Percentiles rank a stretch among this genome's conserved stretches.
These are phyloP conservation scores for Mallotus japonicus DNA, from an alignment of 441 rosid species.

Conservation along the genomic window DNA sequence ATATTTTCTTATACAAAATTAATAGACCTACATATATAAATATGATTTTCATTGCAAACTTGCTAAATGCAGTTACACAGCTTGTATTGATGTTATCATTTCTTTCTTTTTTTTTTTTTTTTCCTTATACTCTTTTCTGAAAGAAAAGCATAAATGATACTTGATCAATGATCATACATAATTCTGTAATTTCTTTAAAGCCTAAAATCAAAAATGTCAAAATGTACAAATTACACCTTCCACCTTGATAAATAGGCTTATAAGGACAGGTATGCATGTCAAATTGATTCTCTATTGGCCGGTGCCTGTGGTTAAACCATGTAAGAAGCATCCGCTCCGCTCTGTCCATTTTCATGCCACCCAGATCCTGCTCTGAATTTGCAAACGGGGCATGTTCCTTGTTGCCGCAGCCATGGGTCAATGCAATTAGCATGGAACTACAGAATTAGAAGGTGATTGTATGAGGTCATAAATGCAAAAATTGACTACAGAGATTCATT, in stretches of 20 bases:
- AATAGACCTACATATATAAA: too few relatives aligned
- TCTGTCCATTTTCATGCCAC: constrained; percentile 55
- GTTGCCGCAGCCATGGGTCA: constrained; percentile 84
- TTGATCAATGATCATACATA: constrained; percentile 8
- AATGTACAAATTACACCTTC: constrained; percentile 15
- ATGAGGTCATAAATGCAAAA: not conserved
- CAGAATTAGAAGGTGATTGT: constrained; percentile 17
- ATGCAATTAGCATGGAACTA: constrained; percentile 92
- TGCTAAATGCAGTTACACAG: not conserved
- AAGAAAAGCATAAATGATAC: not conserved
- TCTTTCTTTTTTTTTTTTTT: too few relatives aligned
- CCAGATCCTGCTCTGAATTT: constrained; percentile 69
- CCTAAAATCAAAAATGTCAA: not conserved
- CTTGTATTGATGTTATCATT: not conserved
- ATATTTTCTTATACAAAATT: too few relatives aligned
- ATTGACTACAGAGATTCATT: not conserved
- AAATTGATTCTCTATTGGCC: constrained; percentile 11
- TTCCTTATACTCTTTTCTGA: not conserved
- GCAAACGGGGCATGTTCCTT: constrained; percentile 94
- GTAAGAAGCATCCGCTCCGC: constrained; percentile 47
- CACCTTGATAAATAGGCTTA: constrained; percentile 12
- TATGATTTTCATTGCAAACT: constrained; percentile 3
- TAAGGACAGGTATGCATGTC: not conserved
- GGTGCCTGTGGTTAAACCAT: constrained; percentile 42
- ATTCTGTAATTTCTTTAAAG: not conserved